A percentile compares a stretch with the other conserved stretches of the same genome.
Conservation (phyloP, 805 yeast species). For the Nakazawaea wickerhamii region DNA sequence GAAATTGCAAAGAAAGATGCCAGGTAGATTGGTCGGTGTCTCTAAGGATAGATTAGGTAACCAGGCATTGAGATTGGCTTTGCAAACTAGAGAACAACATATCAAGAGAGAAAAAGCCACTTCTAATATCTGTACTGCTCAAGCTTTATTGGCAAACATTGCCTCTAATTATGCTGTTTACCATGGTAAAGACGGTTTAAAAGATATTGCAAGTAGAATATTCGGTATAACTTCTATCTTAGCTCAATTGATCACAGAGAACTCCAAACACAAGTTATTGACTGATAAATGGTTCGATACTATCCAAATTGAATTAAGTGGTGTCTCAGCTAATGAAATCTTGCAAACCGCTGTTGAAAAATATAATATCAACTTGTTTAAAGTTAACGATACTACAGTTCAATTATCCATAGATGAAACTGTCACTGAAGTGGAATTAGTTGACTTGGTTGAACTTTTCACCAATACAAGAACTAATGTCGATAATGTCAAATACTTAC, state of each 20-base stretch:
- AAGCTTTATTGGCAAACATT: constrained; percentile 92
- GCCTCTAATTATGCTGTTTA: constrained; percentile 94
- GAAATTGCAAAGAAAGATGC: constrained; percentile 82
- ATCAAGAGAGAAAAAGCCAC: constrained; percentile 97
- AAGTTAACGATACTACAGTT: constrained; percentile 53
- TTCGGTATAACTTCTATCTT: constrained; percentile 68
- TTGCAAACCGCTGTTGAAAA: constrained; percentile 50
- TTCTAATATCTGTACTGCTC: constrained; percentile 96
- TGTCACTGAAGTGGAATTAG: constrained; percentile 57
- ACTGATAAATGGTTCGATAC: constrained; percentile 84
- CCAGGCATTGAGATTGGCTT: constrained; percentile 84
- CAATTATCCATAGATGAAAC: constrained; percentile 92
- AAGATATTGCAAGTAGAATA: constrained; percentile 70
- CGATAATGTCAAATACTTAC: constrained; percentile 30
- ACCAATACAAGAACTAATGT: constrained; percentile 31
- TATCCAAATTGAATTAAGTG: constrained; percentile 54
- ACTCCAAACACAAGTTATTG: constrained; percentile 40
- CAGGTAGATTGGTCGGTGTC: constrained; percentile 93
- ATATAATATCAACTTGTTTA: constrained; percentile 72
- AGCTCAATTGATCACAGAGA: constrained; percentile 47
- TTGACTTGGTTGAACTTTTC: constrained; percentile 54
- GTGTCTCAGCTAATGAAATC: constrained; percentile 49
- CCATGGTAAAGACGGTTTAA: constrained; percentile 88
- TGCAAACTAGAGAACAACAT: constrained; percentile 98
- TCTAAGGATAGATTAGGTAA: constrained; percentile 89